phyloP scores from a whole-genome alignment of 2,329 filamentous ascomycete species.

The Botrytis byssoidea region DNA sequence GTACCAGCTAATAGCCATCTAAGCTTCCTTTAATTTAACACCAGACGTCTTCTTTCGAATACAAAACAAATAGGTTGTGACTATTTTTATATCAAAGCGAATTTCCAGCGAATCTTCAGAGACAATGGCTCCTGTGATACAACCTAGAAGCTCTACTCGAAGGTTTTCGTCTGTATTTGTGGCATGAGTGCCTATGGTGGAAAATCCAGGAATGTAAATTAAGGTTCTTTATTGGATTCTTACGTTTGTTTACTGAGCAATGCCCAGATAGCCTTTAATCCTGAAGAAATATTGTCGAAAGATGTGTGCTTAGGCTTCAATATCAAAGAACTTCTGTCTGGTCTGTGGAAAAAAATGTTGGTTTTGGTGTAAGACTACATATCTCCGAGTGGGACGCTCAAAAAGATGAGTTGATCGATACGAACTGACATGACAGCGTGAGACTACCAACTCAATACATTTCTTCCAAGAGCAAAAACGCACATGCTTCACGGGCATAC shows the following conservation, averaged over 20 bases:
- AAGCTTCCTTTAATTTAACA: background rate
- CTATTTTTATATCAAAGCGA: rapidly evolving
- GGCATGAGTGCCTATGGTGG: background rate
- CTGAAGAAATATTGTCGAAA: no score
- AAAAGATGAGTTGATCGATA: background rate
- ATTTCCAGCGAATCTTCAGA: background rate
- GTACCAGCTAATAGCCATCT: no score
- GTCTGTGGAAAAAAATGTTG: background rate
- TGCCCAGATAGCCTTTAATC: background rate
- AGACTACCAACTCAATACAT: background rate
- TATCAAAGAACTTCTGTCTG: background rate
- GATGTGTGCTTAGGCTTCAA: background rate
- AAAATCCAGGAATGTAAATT: background rate
- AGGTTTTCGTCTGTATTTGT: background rate
- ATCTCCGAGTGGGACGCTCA: background rate
- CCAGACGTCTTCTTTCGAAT: background rate
- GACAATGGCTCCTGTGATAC: background rate
- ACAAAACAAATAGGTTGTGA: background rate
- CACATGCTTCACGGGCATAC: background rate
- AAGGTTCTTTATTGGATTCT: background rate
- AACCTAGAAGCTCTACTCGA: background rate
- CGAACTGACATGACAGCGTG: background rate
- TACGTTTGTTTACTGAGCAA: no score
- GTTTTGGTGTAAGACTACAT: background rate
- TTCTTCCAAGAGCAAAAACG: background rate